Evolutionary conservation across 495 filamentous ascomycete species (phyloP), one percentile per base, ranked within the genome.

Genomic region (Cryomyces minteri): DNA sequence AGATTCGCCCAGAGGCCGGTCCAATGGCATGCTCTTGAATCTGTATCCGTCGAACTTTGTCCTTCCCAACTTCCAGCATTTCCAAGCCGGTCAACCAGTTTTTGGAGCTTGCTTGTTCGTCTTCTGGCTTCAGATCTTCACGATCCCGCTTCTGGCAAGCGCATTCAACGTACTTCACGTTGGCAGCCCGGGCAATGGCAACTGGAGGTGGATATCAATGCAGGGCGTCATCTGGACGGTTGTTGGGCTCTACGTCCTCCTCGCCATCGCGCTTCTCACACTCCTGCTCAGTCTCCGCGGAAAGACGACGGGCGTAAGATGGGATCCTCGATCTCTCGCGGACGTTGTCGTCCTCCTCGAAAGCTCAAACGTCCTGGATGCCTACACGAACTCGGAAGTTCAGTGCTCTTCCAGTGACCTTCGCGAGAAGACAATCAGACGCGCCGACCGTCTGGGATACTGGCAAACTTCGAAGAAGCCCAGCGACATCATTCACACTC

Each of bases 251-350:
- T 94, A 93, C 57, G 59, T 80, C 5, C 60, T 84, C 3, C 54
- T 87, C 48, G 53, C 76, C 4, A 53, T 77, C 37, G 78, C 76
- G 4, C 58, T 78, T 4, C 45, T 71, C 31, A 51, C 67, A 12
- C 48, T 82, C 5, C 56, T 80, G 14, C 50, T 63, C 58, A 70
- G 63, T 41, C 54, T 74, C 32, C 43, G 70, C 12, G 61, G 70
- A 28, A 64, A 63, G 32, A 67, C 60, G 51, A 84, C 85, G 0
- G 87, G 87, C 3, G 62, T 94, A 52, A 75, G 79, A 59, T 94
- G 87, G 87, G 84, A 88, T 58, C 73, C 83, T 2, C 62, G 75
- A n/a, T 84, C 77, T 10, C 61, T 93, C 25, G 86, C 82, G 7
- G 87, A 93, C 56, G 59, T 90, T 29, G 67, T 84, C 40, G 71